phyloP scores from a whole-genome alignment of 192 early-diverging fungal genomes.

The Diversispora epigaea region DNA sequence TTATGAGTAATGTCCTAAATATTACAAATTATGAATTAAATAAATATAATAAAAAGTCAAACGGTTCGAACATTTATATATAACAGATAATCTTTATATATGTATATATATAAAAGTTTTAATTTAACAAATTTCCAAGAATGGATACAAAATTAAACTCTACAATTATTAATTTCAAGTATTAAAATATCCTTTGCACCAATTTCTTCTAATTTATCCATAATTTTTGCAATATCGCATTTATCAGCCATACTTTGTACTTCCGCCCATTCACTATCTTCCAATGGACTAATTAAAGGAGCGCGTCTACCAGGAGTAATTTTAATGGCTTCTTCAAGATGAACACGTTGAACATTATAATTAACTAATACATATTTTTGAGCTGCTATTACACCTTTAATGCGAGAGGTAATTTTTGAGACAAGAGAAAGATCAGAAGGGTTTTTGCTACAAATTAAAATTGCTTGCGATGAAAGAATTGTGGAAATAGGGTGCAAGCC shows the following conservation, averaged over 20 bases:
- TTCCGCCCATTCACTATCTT: constrained; percentile 85
- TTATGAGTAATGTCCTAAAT: too few species aligned
- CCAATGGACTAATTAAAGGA: constrained; percentile 82
- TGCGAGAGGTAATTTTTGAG: constrained; percentile 75
- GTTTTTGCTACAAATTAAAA: constrained; percentile 85
- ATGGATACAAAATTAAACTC: constrained; percentile 60
- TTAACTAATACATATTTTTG: constrained; percentile 84
- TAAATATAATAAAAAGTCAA: too few species aligned
- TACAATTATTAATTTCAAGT: constrained; percentile 72
- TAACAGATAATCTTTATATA: too few species aligned
- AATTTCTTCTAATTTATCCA: constrained; percentile 84
- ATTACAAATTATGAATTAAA: too few species aligned
- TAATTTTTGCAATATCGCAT: constrained; percentile 75
- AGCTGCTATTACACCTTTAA: constrained; percentile 89
- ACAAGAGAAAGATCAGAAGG: constrained; percentile 73
- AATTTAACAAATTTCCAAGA: too few species aligned
- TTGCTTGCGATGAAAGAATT: constrained; percentile 80
- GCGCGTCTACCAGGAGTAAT: constrained; percentile 95
- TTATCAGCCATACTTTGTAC: constrained; percentile 89
- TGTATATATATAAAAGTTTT: too few species aligned
- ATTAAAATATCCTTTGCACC: constrained; percentile 93
- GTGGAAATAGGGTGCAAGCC: constrained; percentile 90
- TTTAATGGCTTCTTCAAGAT: constrained; percentile 60
- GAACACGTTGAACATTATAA: constrained; percentile 79
- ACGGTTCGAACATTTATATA: too few species aligned